Base-by-base conservation (phyloP, 768 basidiomycete genomes). In the Phallus indusiatus region DNA sequence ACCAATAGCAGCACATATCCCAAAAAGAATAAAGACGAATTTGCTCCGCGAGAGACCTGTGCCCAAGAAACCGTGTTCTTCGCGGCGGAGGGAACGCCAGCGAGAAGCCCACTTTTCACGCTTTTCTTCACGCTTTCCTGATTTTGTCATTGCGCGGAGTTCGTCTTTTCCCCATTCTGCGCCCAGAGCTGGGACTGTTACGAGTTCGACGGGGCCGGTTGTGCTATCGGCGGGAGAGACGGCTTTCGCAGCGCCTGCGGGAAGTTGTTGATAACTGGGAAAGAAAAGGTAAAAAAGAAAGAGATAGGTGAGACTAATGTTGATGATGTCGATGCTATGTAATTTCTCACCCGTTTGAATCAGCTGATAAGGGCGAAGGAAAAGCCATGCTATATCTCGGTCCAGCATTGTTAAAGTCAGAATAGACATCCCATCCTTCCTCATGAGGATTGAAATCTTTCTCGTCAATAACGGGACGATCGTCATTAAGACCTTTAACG, bases 151-250 rank as follows among this genome's bases (percentile, higher is more conserved):
- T 37, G 80, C 79, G 52, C 78, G 80, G 70, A 96, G 72, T 69
- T 97, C 94, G 18, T 79, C 74, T 53, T 83, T 82, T 22, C 80
- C 80, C 94, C 94, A 97, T 73, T 97, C 94, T 0, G 94, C 75
- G 18, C 94, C 94, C 2, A 97, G 77, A 1, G 89, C 89, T 2
- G 94, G 94, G 0, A 96, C 91, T 0, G 94, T 95, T 48, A 95
- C 86, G 70, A 94, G 77, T 71, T 97, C 94, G 21, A 93, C 88
- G 2, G 81, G 82, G 10, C 75, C 75, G 36, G 47, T 55, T 4
- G 65, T 57, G 17, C 71, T 54, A 48, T 51, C 49, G 5, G 48
- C 22, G 20, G 57, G 49, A 2, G 35, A 75, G 8, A 24, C 78
- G 80, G 33, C 61, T 56, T 63, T 73, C 76, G 60, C 36, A 64